phyloP scores from a whole-genome alignment of 345 rosid species.

The Hibiscus tridactylites region DNA sequence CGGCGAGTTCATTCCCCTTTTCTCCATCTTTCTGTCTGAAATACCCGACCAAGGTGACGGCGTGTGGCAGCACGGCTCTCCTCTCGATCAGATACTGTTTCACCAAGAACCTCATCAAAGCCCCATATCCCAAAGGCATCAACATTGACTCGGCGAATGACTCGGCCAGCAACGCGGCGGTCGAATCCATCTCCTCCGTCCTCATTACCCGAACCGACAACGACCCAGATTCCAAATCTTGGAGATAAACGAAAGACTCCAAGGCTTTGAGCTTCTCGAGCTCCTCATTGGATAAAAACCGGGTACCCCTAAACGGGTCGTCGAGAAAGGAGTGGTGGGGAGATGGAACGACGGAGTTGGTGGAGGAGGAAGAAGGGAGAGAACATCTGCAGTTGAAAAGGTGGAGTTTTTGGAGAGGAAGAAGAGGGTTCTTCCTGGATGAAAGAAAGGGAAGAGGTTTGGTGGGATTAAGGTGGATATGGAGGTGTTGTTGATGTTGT shows the following conservation, averaged over 20 bases:
- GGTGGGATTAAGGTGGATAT: slow-evolving; percentile 1
- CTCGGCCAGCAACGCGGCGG: slow-evolving; percentile 59
- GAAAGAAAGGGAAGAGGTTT: slow-evolving; percentile 20
- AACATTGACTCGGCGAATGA: slow-evolving; percentile 85
- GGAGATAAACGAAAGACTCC: slow-evolving; percentile 48
- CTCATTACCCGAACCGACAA: slow-evolving; percentile 70
- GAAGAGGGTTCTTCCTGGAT: slow-evolving; percentile 19
- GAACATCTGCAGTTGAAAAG: slow-evolving; percentile 32
- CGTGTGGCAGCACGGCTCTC: slow-evolving; percentile 62
- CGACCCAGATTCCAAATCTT: slow-evolving; percentile 49
- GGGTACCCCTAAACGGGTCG: slow-evolving; percentile 46
- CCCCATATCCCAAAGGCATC: slow-evolving; percentile 51
- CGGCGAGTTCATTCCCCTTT: slow-evolving; percentile 49
- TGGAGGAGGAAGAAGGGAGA: slow-evolving; percentile 24
- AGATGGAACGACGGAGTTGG: slow-evolving; percentile 25
- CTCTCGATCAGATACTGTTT: slow-evolving; percentile 82
- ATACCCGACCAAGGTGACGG: slow-evolving; percentile 71
- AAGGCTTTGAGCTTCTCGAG: slow-evolving; percentile 54
- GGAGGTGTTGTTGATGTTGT: slow-evolving; percentile 1
- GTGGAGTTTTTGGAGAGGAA: slow-evolving; percentile 20
- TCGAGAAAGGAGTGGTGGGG: slow-evolving; percentile 39
- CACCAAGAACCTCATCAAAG: slow-evolving; percentile 62
- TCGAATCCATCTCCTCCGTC: slow-evolving; percentile 61
- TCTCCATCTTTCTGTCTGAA: slow-evolving; percentile 30
- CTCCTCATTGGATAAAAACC: slow-evolving; percentile 64